Conservation (phyloP, 2,329 filamentous ascomycete genomes). For the Aureobasidium sp. region DNA sequence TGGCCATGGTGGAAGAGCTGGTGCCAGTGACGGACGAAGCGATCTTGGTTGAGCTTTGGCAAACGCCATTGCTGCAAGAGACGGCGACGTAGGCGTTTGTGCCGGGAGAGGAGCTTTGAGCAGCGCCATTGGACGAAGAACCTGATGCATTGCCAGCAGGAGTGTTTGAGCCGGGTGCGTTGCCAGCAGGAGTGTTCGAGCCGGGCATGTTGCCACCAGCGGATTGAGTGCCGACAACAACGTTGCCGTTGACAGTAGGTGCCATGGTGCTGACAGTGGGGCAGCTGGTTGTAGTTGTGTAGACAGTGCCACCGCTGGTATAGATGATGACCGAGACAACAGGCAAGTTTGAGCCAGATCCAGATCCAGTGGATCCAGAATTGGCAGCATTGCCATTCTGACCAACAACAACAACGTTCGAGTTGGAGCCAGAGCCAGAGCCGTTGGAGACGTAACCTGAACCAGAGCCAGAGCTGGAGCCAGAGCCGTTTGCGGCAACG, state of each 20-base stretch:
- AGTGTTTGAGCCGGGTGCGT: background rate
- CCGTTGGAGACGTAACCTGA: background rate
- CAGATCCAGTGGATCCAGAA: background rate
- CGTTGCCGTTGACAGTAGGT: background rate
- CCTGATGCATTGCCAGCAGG: background rate
- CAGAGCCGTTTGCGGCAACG: background rate
- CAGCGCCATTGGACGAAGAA: background rate
- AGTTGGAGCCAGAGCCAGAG: background rate
- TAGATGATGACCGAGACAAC: background rate
- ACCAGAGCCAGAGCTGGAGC: background rate
- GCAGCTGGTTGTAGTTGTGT: constrained; percentile 9
- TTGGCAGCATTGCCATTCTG: background rate
- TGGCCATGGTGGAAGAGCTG: background rate
- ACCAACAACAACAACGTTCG: background rate
- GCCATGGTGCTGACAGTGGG: background rate
- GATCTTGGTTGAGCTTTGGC: background rate
- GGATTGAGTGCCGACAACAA: background rate
- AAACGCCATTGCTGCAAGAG: background rate
- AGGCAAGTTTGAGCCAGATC: background rate
- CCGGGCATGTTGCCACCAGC: background rate
- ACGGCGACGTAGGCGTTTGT: background rate
- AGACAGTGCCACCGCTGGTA: background rate
- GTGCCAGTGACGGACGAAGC: background rate
- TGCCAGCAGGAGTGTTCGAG: background rate
- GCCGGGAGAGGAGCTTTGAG: background rate